phyloP scores from a whole-genome alignment of 1,284 basidiomycete genomes.

The Grifola frondosa region DNA sequence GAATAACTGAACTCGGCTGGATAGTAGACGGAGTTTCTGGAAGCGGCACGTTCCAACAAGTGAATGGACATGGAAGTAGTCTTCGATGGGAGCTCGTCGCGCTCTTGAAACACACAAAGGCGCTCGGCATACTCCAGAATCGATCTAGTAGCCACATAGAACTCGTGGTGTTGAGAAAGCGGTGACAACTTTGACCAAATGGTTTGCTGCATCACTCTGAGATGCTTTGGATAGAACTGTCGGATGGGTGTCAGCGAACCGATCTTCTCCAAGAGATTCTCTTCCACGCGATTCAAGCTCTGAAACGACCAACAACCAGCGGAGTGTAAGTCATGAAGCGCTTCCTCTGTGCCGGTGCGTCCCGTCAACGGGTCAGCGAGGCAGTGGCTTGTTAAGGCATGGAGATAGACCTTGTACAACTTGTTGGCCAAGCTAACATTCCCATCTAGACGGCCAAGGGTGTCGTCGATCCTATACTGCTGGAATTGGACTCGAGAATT shows the following conservation, averaged over 20 bases:
- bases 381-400: slow-evolving; percentile 42
- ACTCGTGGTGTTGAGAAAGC: slow-evolving; percentile 34
- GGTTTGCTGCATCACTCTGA: slow-evolving; percentile 40
- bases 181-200: slow-evolving; percentile 32
- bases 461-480: slow-evolving; percentile 39
- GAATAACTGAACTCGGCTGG: too few species aligned
- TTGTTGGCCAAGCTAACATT: slow-evolving; percentile 33
- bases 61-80: too few species aligned
- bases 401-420: slow-evolving; percentile 44
- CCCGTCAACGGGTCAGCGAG: slow-evolving; percentile 46
- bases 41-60: background rate
- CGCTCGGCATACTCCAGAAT: slow-evolving; percentile 33
- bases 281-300: slow-evolving; percentile 30
- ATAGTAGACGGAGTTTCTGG: too few species aligned
- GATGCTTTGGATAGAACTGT: slow-evolving; percentile 39
- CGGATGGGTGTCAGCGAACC: slow-evolving; percentile 34
- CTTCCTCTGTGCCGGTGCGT: slow-evolving; percentile 46
- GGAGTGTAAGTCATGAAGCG: slow-evolving; percentile 38
- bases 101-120: slow-evolving; percentile 23
- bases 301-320: slow-evolving; percentile 40
- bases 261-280: slow-evolving; percentile 35
- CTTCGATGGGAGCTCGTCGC: too few species aligned
- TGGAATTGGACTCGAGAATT: slow-evolving; percentile 9
- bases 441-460: slow-evolving; percentile 39
- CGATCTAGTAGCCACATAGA: slow-evolving; percentile 23